Evolutionary conservation across 2,329 filamentous ascomycete genomes (phyloP).

Genomic region (Aspergillus glaucus): DNA sequence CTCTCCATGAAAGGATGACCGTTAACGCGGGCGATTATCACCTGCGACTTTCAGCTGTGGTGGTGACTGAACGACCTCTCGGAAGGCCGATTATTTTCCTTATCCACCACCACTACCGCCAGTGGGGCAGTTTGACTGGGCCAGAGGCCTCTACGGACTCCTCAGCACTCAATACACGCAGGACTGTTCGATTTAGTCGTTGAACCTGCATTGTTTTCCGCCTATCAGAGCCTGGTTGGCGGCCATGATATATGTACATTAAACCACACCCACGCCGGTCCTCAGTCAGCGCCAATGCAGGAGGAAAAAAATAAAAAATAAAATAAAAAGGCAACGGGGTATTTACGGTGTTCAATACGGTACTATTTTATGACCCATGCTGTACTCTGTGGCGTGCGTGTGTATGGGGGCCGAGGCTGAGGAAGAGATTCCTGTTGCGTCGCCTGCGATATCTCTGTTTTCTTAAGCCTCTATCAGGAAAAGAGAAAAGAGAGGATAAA

Average conservation of each 20-base stretch:
- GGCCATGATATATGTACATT: conserved; percentile 9
- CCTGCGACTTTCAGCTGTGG: no score
- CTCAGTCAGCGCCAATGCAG: neutral
- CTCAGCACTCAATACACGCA: neutral
- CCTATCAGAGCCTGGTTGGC: conserved; percentile 12
- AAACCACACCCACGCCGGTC: neutral
- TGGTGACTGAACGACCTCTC: no score
- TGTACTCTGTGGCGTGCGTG: no score
- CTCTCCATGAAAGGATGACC: no score
- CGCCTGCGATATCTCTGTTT: neutral
- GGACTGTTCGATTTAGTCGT: conserved; percentile 8
- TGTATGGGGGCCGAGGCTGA: no score
- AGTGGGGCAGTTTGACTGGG: neutral
- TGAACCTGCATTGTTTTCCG: conserved; percentile 16
- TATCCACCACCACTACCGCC: no score
- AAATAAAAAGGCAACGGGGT: neutral
- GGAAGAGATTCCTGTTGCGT: neutral
- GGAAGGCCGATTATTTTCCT: no score
- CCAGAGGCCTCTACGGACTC: neutral
- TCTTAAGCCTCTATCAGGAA: neutral
- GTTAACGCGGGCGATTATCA: no score
- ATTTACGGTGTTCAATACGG: neutral
- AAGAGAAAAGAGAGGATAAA: neutral
- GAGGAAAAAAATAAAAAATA: neutral
- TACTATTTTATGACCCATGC: neutral